phyloP scores from a whole-genome alignment of 2,329 filamentous ascomycete species.

The Neurospora sp. region DNA sequence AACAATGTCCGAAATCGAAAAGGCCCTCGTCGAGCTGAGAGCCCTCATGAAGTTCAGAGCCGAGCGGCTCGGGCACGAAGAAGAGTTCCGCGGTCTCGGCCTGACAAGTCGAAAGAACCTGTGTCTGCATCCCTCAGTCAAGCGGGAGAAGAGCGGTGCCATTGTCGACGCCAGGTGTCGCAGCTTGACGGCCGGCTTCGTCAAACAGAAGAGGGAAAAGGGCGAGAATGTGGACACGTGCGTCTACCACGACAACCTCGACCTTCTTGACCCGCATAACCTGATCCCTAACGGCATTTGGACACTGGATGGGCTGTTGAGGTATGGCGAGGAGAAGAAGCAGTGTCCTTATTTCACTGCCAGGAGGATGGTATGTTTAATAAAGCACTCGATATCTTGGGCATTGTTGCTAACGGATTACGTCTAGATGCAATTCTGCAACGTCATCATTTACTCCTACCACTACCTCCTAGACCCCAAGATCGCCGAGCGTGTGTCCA shows the following conservation, averaged over 20 bases:
- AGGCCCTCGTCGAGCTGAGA: conserved; percentile 85
- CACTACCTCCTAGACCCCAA: conserved; percentile 97
- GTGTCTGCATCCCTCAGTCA: conserved; percentile 92
- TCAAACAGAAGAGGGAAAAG: conserved; percentile 93
- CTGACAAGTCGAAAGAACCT: conserved; percentile 95
- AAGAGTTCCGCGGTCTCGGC: conserved; percentile 88
- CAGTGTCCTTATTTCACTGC: conserved; percentile 98
- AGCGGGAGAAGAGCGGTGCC: conserved; percentile 87
- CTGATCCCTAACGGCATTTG: conserved; percentile 91
- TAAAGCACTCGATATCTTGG: no score
- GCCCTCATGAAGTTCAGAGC: conserved; percentile 90
- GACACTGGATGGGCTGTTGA: conserved; percentile 81
- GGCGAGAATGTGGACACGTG: conserved; percentile 93
- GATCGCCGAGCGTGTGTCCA: conserved; percentile 90
- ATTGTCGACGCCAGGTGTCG: conserved; percentile 94
- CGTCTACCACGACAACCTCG: conserved; percentile 94
- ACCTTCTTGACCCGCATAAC: conserved; percentile 89
- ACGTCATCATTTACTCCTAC: conserved; percentile 99
- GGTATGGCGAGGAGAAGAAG: conserved; percentile 89
- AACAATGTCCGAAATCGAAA: conserved; percentile 99
- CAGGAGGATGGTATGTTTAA: conserved; percentile 64
- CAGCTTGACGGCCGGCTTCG: conserved; percentile 90
- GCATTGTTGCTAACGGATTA: no score
- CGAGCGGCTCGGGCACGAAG: conserved; percentile 77
- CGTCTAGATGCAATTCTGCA: conserved; percentile 87